A percentile compares a stretch with the other conserved stretches of the same genome.
Conservation (phyloP, 1,284 basidiomycete genomes). For the Cerioporus squamosus region DNA sequence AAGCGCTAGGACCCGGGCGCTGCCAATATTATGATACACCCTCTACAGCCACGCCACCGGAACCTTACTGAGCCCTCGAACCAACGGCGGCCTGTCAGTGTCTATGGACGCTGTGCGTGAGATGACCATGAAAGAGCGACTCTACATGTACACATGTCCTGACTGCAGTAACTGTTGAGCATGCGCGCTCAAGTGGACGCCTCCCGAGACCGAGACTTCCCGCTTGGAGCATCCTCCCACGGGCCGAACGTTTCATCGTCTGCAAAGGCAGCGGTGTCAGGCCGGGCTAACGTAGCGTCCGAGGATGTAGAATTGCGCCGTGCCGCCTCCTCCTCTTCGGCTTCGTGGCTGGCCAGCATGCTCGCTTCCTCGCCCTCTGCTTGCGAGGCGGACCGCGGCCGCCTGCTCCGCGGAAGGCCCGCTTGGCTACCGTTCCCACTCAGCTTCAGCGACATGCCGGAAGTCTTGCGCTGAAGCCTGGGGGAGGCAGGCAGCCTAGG, state of each 20-base stretch:
- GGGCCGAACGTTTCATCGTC: slow-evolving; percentile 34
- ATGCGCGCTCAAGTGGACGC: background rate
- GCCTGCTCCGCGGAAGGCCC: slow-evolving; percentile 10
- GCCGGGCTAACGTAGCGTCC: slow-evolving; percentile 40
- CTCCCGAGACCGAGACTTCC: background rate
- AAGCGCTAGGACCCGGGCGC: too few relatives aligned
- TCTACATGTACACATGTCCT: slow-evolving; percentile 2
- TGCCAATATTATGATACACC: too few relatives aligned
- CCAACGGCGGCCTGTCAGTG: too few relatives aligned
- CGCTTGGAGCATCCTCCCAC: slow-evolving; percentile 23
- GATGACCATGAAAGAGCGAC: too few relatives aligned
- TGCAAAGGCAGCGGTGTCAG: slow-evolving; percentile 26
- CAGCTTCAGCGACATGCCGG: slow-evolving; percentile 10
- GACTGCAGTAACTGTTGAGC: background rate
- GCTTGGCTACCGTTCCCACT: slow-evolving; percentile 1
- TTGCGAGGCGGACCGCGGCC: background rate
- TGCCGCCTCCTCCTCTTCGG: slow-evolving; percentile 30
- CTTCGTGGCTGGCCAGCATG: slow-evolving; percentile 30
- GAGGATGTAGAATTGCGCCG: slow-evolving; percentile 41
- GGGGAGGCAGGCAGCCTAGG: slow-evolving; percentile 2
- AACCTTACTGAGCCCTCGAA: too few relatives aligned
- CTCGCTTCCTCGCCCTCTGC: slow-evolving; percentile 30
- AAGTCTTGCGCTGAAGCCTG: slow-evolving; percentile 12
- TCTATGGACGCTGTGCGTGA: too few relatives aligned
- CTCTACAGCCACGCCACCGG: too few relatives aligned